A percentile compares a stretch with the other conserved stretches of the same genome.
Evolutionary conservation across 169 alveolate genomes (phyloP).

Genomic region (Cryptosporidium sp.): DNA sequence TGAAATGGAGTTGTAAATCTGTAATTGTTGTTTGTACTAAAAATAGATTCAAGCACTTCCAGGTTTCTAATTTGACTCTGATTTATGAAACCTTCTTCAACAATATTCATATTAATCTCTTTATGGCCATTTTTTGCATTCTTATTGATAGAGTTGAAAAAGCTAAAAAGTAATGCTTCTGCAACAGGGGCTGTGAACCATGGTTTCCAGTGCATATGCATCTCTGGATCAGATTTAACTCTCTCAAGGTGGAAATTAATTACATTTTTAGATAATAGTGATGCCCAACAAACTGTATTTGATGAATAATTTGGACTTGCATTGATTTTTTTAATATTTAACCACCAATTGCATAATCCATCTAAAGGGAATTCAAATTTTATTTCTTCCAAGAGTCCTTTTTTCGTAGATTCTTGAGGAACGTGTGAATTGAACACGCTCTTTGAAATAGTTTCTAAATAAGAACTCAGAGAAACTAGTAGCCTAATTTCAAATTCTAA

Average conservation of each 20-base stretch:
- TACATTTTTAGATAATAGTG: constrained; percentile 10
- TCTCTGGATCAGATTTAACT: constrained; percentile 32
- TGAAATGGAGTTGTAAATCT: constrained; percentile 30
- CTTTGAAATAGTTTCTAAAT: constrained; percentile 45
- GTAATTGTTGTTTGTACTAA: constrained; percentile 1
- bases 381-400: constrained; percentile 47
- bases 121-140: background rate
- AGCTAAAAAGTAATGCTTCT: constrained; percentile 43
- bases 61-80: constrained; percentile 12
- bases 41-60: constrained; percentile 17
- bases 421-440: constrained; percentile 11
- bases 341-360: constrained; percentile 63
- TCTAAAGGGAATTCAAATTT: constrained; percentile 49
- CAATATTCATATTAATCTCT: background rate
- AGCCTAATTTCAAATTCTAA: constrained; percentile 41
- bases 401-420: constrained; percentile 8
- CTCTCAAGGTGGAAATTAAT: background rate
- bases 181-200: constrained; percentile 74
- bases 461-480: constrained; percentile 50
- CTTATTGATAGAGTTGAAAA: constrained; percentile 18
- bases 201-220: constrained; percentile 39
- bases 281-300: constrained; percentile 36
- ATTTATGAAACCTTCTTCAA: constrained; percentile 20
- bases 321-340: background rate
- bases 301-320: constrained; percentile 33